These are phyloP conservation scores for Meyerozyma elateridarum DNA, from an alignment of 1,139 yeast species.

Conservation along the genomic window DNA sequence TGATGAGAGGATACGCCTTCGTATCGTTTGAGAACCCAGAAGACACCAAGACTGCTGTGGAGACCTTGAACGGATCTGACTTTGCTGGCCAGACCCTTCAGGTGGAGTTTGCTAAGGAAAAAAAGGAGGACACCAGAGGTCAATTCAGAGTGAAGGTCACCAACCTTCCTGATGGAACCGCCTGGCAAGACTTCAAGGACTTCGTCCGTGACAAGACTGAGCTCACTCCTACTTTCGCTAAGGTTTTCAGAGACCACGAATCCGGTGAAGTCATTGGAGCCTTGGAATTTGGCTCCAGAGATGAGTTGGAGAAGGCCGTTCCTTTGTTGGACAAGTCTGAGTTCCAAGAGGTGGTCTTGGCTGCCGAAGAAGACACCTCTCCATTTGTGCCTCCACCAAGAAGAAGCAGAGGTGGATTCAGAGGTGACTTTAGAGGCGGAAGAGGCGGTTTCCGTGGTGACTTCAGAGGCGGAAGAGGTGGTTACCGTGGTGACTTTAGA, in stretches of 20 bases:
- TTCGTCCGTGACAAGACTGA: conserved; percentile 67
- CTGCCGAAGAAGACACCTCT: conserved; percentile 76
- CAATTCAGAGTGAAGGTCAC: conserved; percentile 66
- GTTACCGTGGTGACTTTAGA: conserved; percentile 19
- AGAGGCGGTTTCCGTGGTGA: conserved; percentile 28
- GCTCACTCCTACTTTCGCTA: conserved; percentile 64
- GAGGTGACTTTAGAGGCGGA: conserved; percentile 37
- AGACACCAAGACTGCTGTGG: conserved; percentile 62
- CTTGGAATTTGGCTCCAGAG: conserved; percentile 72
- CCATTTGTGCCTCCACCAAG: conserved; percentile 69
- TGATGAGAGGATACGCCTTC: conserved; percentile 74
- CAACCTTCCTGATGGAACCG: conserved; percentile 68
- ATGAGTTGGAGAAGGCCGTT: conserved; percentile 66
- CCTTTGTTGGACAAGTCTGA: conserved; percentile 67
- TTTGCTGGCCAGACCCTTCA: conserved; percentile 62
- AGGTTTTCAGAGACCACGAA: conserved; percentile 58
- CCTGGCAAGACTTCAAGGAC: conserved; percentile 85
- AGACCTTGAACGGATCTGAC: conserved; percentile 52
- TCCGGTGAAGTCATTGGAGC: conserved; percentile 67
- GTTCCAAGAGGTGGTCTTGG: conserved; percentile 59
- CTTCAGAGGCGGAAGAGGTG: conserved; percentile 36
- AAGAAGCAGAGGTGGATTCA: conserved; percentile 50
- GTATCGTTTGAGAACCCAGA: conserved; percentile 66
- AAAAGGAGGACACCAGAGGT: conserved; percentile 56
- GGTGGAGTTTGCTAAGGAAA: conserved; percentile 67